Percentiles rank a stretch among this genome's conserved stretches.
phyloP scores from a whole-genome alignment of 2,329 filamentous ascomycete species.

The Fusarium phyllophilum region DNA sequence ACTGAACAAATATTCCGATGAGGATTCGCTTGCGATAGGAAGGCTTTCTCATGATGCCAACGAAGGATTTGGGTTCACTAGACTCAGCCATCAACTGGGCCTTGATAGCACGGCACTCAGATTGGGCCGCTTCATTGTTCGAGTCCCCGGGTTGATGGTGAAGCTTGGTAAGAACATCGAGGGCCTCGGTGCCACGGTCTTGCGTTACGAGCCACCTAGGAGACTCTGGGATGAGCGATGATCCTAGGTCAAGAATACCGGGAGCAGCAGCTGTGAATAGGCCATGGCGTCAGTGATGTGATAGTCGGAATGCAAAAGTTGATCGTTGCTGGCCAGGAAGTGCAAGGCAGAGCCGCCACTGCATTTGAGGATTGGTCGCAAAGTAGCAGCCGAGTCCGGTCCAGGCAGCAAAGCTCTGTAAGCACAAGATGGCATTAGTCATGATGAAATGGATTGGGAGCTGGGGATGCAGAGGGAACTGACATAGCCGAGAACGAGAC shows the following conservation, averaged over 20 bases:
- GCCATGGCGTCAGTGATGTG: background rate
- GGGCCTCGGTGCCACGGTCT: background rate
- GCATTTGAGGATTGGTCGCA: background rate
- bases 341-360: background rate
- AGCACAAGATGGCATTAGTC: accelerated
- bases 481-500: background rate
- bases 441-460: background rate
- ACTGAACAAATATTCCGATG: background rate
- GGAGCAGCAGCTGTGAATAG: background rate
- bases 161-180: background rate
- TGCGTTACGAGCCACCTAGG: background rate
- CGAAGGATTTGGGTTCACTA: background rate
- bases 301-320: background rate
- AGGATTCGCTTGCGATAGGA: background rate
- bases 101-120: background rate
- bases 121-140: background rate
- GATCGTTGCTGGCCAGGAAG: background rate
- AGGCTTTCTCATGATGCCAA: background rate
- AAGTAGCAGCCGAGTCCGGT: background rate
- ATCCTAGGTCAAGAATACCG: background rate
- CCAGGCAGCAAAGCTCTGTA: background rate
- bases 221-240: background rate
- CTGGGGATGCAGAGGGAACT: background rate
- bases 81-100: background rate
- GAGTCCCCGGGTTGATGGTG: background rate